Base-by-base conservation (phyloP, 169 alveolate species). In the Babesia sp. region DNA sequence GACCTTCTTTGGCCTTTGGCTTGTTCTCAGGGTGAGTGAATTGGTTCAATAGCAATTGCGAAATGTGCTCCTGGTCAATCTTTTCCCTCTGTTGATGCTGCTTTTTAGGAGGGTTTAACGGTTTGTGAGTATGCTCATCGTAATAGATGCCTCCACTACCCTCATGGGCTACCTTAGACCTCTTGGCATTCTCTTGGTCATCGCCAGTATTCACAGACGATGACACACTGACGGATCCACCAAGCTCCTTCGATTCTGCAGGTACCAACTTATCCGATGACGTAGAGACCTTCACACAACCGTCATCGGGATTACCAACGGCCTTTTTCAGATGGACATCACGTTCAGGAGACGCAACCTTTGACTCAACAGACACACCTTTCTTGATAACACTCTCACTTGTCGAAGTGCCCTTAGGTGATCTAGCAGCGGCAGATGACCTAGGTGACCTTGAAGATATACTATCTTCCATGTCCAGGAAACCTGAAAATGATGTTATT, bases 81-180 rank as follows among this genome's bases (percentile, higher is more conserved):
- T 39, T 70, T 24, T 42, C 61, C 77, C 61, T 63, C 41, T 22
- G 53, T 39, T 75, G 24, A 51, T 77, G 69, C 56, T 74, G 39
- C 61, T 88, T 88, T 58, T 88, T 88, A 9, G 91, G 69, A 26
- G 93, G 93, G 53, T 88, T 88, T 50, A 88, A 34, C 22, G 90
- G 90, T 39, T 71, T 37, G 36, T 79, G 69, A 42, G 86, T 87
- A 9, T 78, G 82, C 26, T 87, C 92, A 48, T 79, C 87, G 56
- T 53, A 60, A 33, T 71, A 79, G 37, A 66, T 37, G 39, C 48
- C 70, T 33, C 39, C 56, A 24, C 31, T 14, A 26, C n/a, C 48
- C n/a, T 45, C 70, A 37, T 26, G 50, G 44, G 4, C 46, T 3
- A 16, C 70, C 59, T 37, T 51, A 26, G 12, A 28, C 31, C 68